Evolutionary conservation across 176 grass and related monocot species (phyloP).

Genomic region (Eragrostis nindensis): DNA sequence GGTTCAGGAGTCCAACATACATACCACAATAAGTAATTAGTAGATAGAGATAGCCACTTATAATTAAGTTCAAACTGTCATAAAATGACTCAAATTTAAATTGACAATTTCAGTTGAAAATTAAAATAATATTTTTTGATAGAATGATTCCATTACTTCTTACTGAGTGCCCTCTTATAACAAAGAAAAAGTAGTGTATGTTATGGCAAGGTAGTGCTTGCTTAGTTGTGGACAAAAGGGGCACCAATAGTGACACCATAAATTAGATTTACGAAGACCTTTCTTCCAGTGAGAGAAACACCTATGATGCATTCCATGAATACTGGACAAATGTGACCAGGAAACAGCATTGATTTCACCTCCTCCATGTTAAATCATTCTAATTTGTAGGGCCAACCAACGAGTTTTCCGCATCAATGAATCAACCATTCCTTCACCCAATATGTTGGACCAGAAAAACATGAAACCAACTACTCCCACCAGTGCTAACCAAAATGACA

Average conservation of each 20-base stretch:
- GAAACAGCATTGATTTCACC: background rate
- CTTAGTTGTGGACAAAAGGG: background rate
- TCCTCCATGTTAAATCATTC: background rate
- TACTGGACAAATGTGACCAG: background rate
- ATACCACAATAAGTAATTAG: conserved; percentile 9
- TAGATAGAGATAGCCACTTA: background rate
- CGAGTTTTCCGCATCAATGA: background rate
- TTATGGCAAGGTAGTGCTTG: no score
- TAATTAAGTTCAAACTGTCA: background rate
- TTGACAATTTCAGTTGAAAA: background rate
- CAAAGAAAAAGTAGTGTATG: background rate
- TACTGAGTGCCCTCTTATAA: no score
- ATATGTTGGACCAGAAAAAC: background rate
- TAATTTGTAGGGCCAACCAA: background rate
- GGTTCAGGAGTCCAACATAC: conserved; percentile 1
- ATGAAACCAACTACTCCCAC: background rate
- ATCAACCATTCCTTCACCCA: background rate
- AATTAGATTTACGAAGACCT: background rate
- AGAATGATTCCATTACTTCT: background rate
- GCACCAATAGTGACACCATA: background rate
- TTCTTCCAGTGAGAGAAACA: background rate
- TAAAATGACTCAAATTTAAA: background rate
- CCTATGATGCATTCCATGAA: background rate
- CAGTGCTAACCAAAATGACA: background rate
- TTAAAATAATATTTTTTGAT: background rate